phyloP scores from a whole-genome alignment of 352 stramenopile species.

The Sclerospora graminicola region DNA sequence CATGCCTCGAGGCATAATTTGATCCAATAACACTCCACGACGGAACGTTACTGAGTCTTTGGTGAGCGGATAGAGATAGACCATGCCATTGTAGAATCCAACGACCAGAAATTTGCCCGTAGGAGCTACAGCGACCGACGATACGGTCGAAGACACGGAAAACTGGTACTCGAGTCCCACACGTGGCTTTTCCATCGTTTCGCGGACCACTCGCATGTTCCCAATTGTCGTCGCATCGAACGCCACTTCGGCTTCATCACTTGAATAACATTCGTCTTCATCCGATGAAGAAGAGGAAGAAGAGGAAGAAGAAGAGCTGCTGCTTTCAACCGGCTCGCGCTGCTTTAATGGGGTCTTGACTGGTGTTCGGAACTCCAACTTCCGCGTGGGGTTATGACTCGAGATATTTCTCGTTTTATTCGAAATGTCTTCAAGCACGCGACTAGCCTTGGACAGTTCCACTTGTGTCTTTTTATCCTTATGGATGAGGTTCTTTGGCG shows the following conservation, averaged over 20 bases:
- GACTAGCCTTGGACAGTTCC: slow-evolving; percentile 5
- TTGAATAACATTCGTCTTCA: slow-evolving; percentile 26
- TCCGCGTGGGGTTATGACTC: slow-evolving; percentile 23
- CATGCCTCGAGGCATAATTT: slow-evolving; percentile 70
- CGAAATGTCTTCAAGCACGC: slow-evolving; percentile 32
- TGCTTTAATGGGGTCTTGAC: slow-evolving; percentile 11
- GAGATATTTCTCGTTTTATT: slow-evolving; percentile 14
- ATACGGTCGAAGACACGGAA: slow-evolving; percentile 52
- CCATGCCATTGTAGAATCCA: slow-evolving; percentile 69
- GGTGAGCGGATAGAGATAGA: slow-evolving; percentile 47
- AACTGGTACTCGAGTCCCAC: slow-evolving; percentile 59
- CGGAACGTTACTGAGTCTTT: slow-evolving; percentile 53
- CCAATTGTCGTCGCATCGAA: slow-evolving; percentile 61
- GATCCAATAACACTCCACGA: slow-evolving; percentile 65
- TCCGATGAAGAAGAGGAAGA: slow-evolving; percentile 12
- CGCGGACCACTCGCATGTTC: too few species aligned
- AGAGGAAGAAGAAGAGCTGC: slow-evolving; percentile 1
- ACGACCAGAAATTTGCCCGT: slow-evolving; percentile 67
- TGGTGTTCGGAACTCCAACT: slow-evolving; percentile 39
- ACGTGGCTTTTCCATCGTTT: too few species aligned
- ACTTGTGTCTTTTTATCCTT: slow-evolving; percentile 2
- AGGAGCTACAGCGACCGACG: slow-evolving; percentile 61
- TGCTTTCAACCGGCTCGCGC: slow-evolving; percentile 8
- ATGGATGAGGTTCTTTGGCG: slow-evolving; percentile 2
- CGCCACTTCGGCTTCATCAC: slow-evolving; percentile 48